Evolutionary conservation across 495 filamentous ascomycete species (phyloP), one percentile per base, ranked within the genome.

Genomic region (Aspergillus steynii): DNA sequence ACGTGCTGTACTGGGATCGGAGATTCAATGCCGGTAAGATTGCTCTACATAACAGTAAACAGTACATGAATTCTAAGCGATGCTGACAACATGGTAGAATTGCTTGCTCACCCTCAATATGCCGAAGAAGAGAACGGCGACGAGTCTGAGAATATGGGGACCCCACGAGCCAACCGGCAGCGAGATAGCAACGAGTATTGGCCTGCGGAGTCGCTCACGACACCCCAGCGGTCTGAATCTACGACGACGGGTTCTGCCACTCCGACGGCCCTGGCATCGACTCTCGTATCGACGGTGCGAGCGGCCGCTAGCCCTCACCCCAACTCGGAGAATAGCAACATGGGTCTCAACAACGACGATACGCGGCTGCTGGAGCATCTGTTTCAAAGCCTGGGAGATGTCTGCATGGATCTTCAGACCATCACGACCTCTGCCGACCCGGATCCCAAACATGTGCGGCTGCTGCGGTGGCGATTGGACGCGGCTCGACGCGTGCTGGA

Each of bases 351-450:
- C 51, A 81, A 85, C 46, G 86, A 90, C 50, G 90, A 93, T 64
- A 86, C 87, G 63, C 84, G 88, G 58, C 82, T 94, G 14, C 82
- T 94, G n/a, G 89, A 93, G 66, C 77, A 84, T 53, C 75, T 96
- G 5, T 87, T 93, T 9, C 81, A 84, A n/a, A 90, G 86, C 58
- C 77, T 96, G 20, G 86, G 88, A 6, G 83, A 85, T 67, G 89
- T 83, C 70, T 94, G 74, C 70, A 70, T 84, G 52, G 85, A 86
- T 28, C 71, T 96, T 56, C 86, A 90, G 57, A 85, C 86, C 59
- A 82, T 78, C 48, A 81, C 76, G 2, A 71, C 69, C 15, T 70
- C 71, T 0, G 63, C 71, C 2, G 71, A 76, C 12, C 80, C 83
- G 12, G 85, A 85, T 9, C 76, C 80, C 32, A 82, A 85, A 53